phyloP scores from a whole-genome alignment of 2,329 filamentous ascomycete species.

The Penicillium hordei region DNA sequence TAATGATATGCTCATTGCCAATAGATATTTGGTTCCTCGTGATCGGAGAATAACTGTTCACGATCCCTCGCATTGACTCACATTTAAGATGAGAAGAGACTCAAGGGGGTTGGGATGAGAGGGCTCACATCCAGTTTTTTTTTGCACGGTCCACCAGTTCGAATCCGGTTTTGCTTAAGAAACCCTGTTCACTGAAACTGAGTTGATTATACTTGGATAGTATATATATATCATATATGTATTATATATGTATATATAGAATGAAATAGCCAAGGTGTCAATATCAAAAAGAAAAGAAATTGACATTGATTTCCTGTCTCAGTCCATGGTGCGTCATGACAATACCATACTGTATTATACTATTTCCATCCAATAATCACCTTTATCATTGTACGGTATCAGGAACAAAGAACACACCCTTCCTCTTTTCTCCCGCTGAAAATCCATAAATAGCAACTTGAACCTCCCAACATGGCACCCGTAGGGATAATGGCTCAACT shows the following conservation, averaged over 20 bases:
- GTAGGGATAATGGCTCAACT: conserved; percentile 34
- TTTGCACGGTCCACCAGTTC: conserved; percentile 24
- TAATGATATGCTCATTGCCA: conserved; percentile 4
- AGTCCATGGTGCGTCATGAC: neutral
- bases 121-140: conserved; percentile 10
- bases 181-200: too few species aligned
- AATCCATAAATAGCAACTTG: conserved; percentile 4
- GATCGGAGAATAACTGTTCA: conserved; percentile 23
- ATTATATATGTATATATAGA: too few species aligned
- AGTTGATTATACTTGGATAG: too few species aligned
- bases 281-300: neutral
- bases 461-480: conserved; percentile 33
- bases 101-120: conserved; percentile 13
- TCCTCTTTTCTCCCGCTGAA: neutral
- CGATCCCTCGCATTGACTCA: conserved; percentile 26
- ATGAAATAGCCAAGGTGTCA: too few species aligned
- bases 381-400: neutral
- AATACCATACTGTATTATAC: conserved; percentile 9
- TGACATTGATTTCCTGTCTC: neutral
- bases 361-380: neutral
- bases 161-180: neutral
- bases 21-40: conserved; percentile 14
- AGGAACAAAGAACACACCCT: conserved; percentile 14
- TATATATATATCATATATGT: too few species aligned
- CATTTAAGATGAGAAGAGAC: conserved; percentile 14